Conservation (phyloP, 2,329 filamentous ascomycete species). For the Septoria linicola region DNA sequence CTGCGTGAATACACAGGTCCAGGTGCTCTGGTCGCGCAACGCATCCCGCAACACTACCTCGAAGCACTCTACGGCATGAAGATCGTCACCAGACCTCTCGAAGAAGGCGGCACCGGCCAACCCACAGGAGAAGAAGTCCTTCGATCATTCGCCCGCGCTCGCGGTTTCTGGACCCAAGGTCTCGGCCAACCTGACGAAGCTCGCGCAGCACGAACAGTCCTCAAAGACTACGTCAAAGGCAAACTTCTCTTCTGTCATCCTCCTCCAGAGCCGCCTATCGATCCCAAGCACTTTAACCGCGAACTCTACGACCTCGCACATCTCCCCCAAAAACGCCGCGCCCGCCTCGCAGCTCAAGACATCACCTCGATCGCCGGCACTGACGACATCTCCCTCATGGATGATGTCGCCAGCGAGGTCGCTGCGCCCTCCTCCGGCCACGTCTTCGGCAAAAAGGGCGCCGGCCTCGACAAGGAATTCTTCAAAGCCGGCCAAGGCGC, state of each 20-base stretch:
- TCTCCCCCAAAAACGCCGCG: constrained; percentile 76
- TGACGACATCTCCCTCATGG: constrained; percentile 44
- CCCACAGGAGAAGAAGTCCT: constrained; percentile 85
- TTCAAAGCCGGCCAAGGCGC: constrained; percentile 67
- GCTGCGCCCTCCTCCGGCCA: constrained; percentile 42
- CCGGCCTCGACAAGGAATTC: constrained; percentile 81
- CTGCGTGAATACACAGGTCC: constrained; percentile 90
- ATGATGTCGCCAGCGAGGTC: constrained; percentile 34
- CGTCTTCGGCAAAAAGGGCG: constrained; percentile 67
- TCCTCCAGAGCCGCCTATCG: constrained; percentile 62
- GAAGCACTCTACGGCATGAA: constrained; percentile 93
- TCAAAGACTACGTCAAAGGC: constrained; percentile 97
- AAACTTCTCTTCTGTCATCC: constrained; percentile 91
- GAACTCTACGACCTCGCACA: constrained; percentile 83
- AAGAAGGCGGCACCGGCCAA: constrained; percentile 88
- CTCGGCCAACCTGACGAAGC: constrained; percentile 87
- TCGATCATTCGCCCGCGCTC: constrained; percentile 78
- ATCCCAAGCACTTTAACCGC: constrained; percentile 76
- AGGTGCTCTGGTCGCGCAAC: constrained; percentile 73
- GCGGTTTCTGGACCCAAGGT: constrained; percentile 88
- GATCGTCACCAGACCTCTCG: constrained; percentile 73
- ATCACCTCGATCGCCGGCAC: constrained; percentile 35
- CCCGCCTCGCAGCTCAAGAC: constrained; percentile 56
- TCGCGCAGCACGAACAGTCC: constrained; percentile 79
- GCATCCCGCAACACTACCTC: constrained; percentile 83